phyloP scores from a whole-genome alignment of 805 yeast genomes.

The Starmerella ratchasimensis region DNA sequence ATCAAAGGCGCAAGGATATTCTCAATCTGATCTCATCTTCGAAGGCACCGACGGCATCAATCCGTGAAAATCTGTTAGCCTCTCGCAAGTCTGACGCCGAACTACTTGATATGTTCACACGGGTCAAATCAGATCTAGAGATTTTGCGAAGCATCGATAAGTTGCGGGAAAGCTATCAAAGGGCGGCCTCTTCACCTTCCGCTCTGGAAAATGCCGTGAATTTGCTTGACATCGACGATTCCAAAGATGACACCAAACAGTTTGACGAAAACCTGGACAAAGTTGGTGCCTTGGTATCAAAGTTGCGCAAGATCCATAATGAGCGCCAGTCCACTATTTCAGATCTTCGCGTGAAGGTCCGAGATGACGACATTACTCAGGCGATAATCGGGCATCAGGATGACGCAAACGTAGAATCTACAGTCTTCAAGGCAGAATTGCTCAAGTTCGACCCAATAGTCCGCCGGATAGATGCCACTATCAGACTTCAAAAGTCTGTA shows the following conservation, averaged over 20 bases:
- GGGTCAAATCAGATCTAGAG: conserved; percentile 33
- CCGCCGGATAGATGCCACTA: conserved; percentile 50
- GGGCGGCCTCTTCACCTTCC: background rate
- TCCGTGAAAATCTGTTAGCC: conserved; percentile 22
- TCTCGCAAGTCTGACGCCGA: conserved; percentile 41
- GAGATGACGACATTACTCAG: conserved; percentile 69
- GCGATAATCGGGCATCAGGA: conserved; percentile 49
- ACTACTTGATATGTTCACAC: conserved; percentile 37
- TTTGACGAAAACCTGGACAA: conserved; percentile 27
- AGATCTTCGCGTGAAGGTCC: conserved; percentile 56
- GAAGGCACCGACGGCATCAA: background rate
- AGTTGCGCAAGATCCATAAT: conserved; percentile 45
- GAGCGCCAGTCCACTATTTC: conserved; percentile 50
- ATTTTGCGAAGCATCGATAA: conserved; percentile 34
- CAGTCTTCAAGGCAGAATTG: conserved; percentile 54
- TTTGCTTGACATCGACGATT: conserved; percentile 9
- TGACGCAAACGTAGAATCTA: conserved; percentile 38
- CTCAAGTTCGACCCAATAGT: conserved; percentile 61
- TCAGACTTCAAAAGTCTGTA: conserved; percentile 47
- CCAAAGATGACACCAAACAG: background rate
- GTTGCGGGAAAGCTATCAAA: conserved; percentile 5
- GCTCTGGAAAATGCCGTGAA: conserved; percentile 6
- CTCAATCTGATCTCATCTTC: conserved; percentile 2
- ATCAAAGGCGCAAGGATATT: conserved; percentile 21
- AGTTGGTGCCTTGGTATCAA: conserved; percentile 45